Conservation (phyloP, 1,284 basidiomycete species). For the Apiotrichum gracile region DNA sequence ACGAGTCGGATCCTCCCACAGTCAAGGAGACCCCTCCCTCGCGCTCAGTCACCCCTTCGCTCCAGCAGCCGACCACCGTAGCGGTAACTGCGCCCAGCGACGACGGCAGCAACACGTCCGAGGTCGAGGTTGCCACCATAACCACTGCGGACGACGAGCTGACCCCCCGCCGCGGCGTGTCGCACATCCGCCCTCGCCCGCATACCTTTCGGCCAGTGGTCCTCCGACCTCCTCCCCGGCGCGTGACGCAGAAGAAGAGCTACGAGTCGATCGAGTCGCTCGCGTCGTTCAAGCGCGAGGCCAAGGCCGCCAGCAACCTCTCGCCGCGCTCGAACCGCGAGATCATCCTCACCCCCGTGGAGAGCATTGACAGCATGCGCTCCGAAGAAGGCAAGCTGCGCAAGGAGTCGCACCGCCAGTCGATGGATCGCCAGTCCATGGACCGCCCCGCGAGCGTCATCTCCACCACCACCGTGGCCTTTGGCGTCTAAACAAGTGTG, state of each 20-base stretch:
- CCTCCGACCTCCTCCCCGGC: conserved; percentile 16
- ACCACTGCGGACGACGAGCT: background rate
- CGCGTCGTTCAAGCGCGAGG: background rate
- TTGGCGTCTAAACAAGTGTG: background rate
- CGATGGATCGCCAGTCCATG: no score
- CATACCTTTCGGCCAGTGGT: conserved; percentile 12
- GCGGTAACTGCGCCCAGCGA: conserved; percentile 3
- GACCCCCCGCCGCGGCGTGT: background rate
- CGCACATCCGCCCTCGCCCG: background rate
- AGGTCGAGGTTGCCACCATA: background rate
- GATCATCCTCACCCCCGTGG: conserved; percentile 9
- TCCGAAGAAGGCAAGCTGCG: background rate
- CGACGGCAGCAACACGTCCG: background rate
- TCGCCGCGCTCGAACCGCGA: conserved; percentile 1
- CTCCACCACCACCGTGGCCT: conserved; percentile 12
- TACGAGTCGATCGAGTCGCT: conserved; percentile 13
- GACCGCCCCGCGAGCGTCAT: conserved; percentile 5
- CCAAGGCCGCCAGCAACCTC: background rate
- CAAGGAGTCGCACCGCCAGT: background rate
- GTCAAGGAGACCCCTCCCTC: background rate
- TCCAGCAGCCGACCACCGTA: background rate
- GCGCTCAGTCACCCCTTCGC: background rate
- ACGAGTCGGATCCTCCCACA: background rate
- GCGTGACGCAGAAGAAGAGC: conserved; percentile 19
- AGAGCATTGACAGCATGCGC: conserved; percentile 3